These are phyloP conservation scores for Choanephora cucurbitarum DNA, from an alignment of 371 early-diverging fungal genomes.

Conservation along the genomic window DNA sequence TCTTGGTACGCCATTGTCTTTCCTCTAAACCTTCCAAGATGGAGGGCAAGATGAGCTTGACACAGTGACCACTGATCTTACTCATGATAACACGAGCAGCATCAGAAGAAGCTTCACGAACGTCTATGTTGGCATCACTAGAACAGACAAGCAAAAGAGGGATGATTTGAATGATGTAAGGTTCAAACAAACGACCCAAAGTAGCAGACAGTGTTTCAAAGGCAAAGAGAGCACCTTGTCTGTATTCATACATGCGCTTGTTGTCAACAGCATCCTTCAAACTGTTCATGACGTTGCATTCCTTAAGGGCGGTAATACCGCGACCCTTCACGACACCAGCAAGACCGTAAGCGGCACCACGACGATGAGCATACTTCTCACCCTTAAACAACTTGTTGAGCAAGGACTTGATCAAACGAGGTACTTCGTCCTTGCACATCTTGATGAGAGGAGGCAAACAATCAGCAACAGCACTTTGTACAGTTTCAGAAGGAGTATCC, in stretches of 20 bases:
- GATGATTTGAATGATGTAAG: conserved; percentile 93
- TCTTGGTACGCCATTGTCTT: conserved; percentile 95
- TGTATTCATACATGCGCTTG: conserved; percentile 67
- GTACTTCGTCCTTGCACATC: conserved; percentile 63
- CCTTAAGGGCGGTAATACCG: conserved; percentile 87
- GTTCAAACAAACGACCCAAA: conserved; percentile 94
- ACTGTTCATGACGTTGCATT: conserved; percentile 76
- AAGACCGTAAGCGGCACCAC: conserved; percentile 96
- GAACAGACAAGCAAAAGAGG: conserved; percentile 87
- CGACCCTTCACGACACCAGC: conserved; percentile 95
- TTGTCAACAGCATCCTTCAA: conserved; percentile 87
- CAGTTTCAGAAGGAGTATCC: conserved; percentile 92
- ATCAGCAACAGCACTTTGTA: conserved; percentile 92
- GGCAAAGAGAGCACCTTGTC: conserved; percentile 95
- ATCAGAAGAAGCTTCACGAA: conserved; percentile 92
- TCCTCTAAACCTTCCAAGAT: conserved; percentile 86
- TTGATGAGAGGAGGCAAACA: conserved; percentile 94
- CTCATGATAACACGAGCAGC: conserved; percentile 95
- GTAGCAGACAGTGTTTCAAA: conserved; percentile 87
- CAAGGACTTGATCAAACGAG: conserved; percentile 65
- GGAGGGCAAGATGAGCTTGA: conserved; percentile 92
- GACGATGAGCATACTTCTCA: conserved; percentile 84
- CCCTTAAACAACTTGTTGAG: conserved; percentile 71
- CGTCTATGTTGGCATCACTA: conserved; percentile 83
- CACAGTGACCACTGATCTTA: conserved; percentile 94